Percentiles rank a stretch among this genome's conserved stretches.
These are phyloP conservation scores for Ophioceras dolichostomum DNA, from an alignment of 2,329 filamentous ascomycete species.

Conservation along the genomic window DNA sequence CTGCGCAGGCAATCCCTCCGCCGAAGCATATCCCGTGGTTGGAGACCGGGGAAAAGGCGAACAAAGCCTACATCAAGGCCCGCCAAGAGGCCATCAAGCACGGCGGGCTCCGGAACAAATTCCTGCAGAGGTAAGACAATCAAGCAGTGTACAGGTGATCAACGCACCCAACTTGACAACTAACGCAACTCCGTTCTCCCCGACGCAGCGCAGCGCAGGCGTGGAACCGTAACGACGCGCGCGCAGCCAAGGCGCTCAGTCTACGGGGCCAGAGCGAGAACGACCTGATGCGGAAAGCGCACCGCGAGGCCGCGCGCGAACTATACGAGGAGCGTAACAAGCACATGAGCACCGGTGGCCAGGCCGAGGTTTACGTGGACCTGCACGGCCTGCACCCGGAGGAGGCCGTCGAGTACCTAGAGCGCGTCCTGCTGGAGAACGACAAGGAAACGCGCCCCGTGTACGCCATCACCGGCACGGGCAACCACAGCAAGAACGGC, in stretches of 20 bases:
- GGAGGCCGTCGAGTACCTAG: constrained; percentile 89
- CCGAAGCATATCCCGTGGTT: constrained; percentile 95
- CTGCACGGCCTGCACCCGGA: constrained; percentile 97
- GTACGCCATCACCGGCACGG: constrained; percentile 93
- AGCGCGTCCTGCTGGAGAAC: constrained; percentile 77
- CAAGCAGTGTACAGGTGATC: neutral
- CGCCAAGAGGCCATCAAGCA: constrained; percentile 95
- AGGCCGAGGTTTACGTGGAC: constrained; percentile 80
- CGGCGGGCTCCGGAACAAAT: constrained; percentile 91
- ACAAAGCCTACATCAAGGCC: constrained; percentile 90
- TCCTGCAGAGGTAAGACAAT: constrained; percentile 64
- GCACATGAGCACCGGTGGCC: constrained; percentile 52
- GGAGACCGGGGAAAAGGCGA: constrained; percentile 81
- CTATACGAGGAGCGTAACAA: constrained; percentile 92
- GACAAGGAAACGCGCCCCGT: constrained; percentile 60
- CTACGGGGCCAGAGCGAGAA: constrained; percentile 94
- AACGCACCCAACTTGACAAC: too few species aligned
- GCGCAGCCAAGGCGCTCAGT: constrained; percentile 88
- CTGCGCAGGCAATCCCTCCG: constrained; percentile 71
- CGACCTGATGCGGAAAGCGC: constrained; percentile 91
- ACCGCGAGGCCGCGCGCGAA: constrained; percentile 82
- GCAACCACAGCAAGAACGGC: constrained; percentile 95
- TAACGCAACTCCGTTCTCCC: neutral
- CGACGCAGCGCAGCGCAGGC: constrained; percentile 74
- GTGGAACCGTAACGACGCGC: constrained; percentile 95